Evolutionary conservation across 2,329 filamentous ascomycete genomes (phyloP).

Genomic region (Fusarium palustre): DNA sequence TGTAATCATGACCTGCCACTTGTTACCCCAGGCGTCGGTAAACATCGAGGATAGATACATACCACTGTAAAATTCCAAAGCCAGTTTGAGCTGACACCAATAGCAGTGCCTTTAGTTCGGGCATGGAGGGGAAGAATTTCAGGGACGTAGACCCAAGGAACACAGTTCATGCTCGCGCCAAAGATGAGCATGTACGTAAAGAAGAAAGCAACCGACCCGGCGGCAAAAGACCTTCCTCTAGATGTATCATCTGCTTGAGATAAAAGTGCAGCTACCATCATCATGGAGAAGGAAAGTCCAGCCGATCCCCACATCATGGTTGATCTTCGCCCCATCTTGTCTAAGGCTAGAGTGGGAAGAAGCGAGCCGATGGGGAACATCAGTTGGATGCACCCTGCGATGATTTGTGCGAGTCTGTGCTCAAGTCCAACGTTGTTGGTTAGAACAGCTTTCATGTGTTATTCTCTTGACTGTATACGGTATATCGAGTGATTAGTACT

Average conservation of each 20-base stretch:
- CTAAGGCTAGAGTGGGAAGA: slow-evolving; percentile 51
- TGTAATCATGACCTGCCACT: slow-evolving; percentile 61
- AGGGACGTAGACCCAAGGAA: slow-evolving; percentile 43
- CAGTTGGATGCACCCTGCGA: slow-evolving; percentile 53
- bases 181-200: slow-evolving; percentile 41
- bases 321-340: slow-evolving; percentile 55
- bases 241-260: slow-evolving; percentile 32
- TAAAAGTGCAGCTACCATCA: slow-evolving; percentile 39
- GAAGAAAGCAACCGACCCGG: slow-evolving; percentile 36
- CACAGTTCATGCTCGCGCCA: slow-evolving; percentile 39
- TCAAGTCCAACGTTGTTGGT: slow-evolving; percentile 50
- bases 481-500: background rate
- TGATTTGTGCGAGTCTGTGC: slow-evolving; percentile 47
- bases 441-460: slow-evolving; percentile 32
- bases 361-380: slow-evolving; percentile 56
- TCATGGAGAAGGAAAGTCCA: slow-evolving; percentile 41
- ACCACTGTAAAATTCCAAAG: slow-evolving; percentile 25
- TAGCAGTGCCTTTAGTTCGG: slow-evolving; percentile 36
- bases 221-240: slow-evolving; percentile 26
- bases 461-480: background rate
- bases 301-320: slow-evolving; percentile 58
- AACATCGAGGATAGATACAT: background rate
- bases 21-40: slow-evolving; percentile 13
- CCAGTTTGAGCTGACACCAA: slow-evolving; percentile 34
- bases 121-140: slow-evolving; percentile 40